Base-by-base conservation (phyloP, 192 early-diverging fungal species). In the Podila minutissima region DNA sequence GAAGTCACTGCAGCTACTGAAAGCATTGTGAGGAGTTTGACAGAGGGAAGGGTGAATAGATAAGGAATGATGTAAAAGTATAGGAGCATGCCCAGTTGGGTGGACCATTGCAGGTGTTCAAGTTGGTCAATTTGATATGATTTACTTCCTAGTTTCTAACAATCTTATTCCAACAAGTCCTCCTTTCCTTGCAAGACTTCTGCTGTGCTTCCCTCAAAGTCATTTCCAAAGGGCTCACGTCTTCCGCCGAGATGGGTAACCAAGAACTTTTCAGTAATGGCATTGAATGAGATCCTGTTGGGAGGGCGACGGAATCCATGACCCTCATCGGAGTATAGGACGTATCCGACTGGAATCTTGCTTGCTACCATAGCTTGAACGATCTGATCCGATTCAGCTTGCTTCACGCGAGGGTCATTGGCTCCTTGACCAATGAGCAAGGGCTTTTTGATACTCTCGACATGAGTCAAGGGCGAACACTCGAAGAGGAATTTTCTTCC, bases 371-470 rank as follows among this genome's bases (percentile, higher is more conserved):
- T 81, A 0, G 83, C 73, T 0, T 76, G 28, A 35, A 85, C 83
- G 26, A 85, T 85, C 58, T 85, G 84, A 61, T 85, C 83, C 60
- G 75, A 69, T 66, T 85, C 83, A 11, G 83, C 75, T 46, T 75
- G 69, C 69, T 85, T 85, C 62, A 85, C 83, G 19, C 83, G 67
- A 32, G 83, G 83, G 29, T 85, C 84, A 49, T 85, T 85, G 26
- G 63, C 64, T 15, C 83, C 83, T 60, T 85, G 83, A 32, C 59
- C 77, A 58, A 85, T 85, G 58, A 85, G 55, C 48, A 85, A 69
- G 29, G 83, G 83, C 26, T 72, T 66, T 20, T 49, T 49, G 59
- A 85, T 85, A 4, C 62, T 85, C n/a, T 85, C 84, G 28, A 75
- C 83, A 50, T 72, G 62, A 22, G 35, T 67, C 24, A 85, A 53